Percentiles rank a stretch among this genome's conserved stretches.
These are phyloP conservation scores for Limtongozyma cylindracea DNA, from an alignment of 805 yeast species.

Conservation along the genomic window DNA sequence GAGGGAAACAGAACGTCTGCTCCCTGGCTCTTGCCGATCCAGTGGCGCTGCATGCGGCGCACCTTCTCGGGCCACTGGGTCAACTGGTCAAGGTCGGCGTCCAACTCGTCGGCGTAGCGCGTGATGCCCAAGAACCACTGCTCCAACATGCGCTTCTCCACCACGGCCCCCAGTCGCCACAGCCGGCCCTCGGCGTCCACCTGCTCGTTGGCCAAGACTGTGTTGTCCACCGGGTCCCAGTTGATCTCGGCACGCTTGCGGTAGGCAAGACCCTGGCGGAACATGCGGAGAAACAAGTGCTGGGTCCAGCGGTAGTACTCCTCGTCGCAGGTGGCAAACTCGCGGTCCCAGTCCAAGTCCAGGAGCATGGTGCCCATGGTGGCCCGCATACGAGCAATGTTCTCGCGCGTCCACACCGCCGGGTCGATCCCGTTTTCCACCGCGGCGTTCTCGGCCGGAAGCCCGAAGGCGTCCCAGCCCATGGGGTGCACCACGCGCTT, in stretches of 20 bases:
- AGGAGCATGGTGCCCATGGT: constrained; percentile 64
- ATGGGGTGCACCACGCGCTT: constrained; percentile 73
- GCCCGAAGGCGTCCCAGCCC: constrained; percentile 99
- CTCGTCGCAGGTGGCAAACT: constrained; percentile 64
- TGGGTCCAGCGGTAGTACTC: constrained; percentile 90
- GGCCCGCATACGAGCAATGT: constrained; percentile 65
- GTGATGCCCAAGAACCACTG: constrained; percentile 95
- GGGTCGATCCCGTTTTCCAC: constrained; percentile 66
- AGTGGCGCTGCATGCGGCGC: constrained; percentile 70
- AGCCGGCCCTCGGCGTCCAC: constrained; percentile 79
- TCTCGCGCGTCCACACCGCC: constrained; percentile 54
- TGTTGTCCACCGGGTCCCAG: constrained; percentile 94
- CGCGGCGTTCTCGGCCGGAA: constrained; percentile 98
- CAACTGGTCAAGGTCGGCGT: constrained; percentile 33
- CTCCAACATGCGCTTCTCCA: constrained; percentile 53
- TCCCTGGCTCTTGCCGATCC: constrained; percentile 85
- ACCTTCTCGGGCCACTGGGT: constrained; percentile 76
- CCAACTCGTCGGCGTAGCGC: constrained; percentile 42
- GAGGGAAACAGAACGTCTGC: constrained; percentile 34
- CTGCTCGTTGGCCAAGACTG: constrained; percentile 89
- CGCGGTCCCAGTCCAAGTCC: constrained; percentile 86
- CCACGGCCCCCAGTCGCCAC: constrained; percentile 94
- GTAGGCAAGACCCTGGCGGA: constrained; percentile 63
- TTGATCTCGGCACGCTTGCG: constrained; percentile 72
- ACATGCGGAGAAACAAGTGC: constrained; percentile 48